Base-by-base conservation (phyloP, 148 eudicot genomes). In the Silene latifolia region DNA sequence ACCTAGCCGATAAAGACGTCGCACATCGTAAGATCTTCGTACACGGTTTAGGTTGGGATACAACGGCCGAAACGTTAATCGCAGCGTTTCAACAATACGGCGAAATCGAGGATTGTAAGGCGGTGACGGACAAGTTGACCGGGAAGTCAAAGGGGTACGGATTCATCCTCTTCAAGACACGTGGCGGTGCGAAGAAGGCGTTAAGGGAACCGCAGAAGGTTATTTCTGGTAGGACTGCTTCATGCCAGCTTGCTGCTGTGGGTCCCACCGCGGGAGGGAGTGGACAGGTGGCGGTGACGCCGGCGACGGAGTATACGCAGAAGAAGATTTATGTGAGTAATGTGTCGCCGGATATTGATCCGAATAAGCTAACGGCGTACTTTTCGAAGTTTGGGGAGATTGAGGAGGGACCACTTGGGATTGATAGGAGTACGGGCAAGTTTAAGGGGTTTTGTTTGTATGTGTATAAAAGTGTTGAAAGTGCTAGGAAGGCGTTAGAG, bases 131-230 rank as follows among this genome's bases (percentile, higher is more conserved):
- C 48, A 95, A 92, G 66, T 48, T 79, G 0, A 78, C 97, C 0
- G 97, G 96, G 0, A 92, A 90, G 54, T 92, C 98, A 0, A 95
- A 95, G 35, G 99, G 99, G 0, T 95, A 95, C 13, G 99, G 92
- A 0, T 95, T 95, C 29, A 88, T 95, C 0, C 72, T 95, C 39
- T 95, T 87, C 57, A 95, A 89, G 83, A 80, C 85, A 8, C 72
- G 99, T 25, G 47, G 56, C 6, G 98, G 92, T 4, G 97, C 99
- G 0, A 70, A 77, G 1, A 89, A 84, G 51, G 94, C 99, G 3
- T 72, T 95, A 0, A 78, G 80, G 66, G 73, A 88, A 75, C 97
- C 99, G 0, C 97, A 95, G 86, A 95, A 95, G 91, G 80, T 81
- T 85, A 90, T 95, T 20, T 91, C 90, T 7, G 88, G 81, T 48